phyloP scores from a whole-genome alignment of 805 yeast species.

The Yarrowia yakushimensis region DNA sequence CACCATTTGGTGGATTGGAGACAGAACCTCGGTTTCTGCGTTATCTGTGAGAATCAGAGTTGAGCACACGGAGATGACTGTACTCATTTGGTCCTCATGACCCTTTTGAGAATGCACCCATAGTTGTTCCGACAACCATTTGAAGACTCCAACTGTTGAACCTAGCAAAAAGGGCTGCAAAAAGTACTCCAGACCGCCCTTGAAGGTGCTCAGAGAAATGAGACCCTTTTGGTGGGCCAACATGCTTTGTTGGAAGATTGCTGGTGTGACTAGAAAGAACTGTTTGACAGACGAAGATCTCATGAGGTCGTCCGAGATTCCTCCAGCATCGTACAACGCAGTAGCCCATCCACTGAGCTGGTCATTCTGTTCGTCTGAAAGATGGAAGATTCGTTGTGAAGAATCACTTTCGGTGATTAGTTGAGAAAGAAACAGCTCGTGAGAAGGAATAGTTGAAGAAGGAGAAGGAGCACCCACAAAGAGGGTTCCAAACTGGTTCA shows the following conservation, averaged over 20 bases:
- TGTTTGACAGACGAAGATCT: conserved; percentile 63
- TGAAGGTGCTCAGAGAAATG: conserved; percentile 56
- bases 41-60: conserved; percentile 44
- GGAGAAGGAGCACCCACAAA: conserved; percentile 26
- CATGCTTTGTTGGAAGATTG: conserved; percentile 68
- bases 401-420: conserved; percentile 28
- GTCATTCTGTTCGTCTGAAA: conserved; percentile 33
- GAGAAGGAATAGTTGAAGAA: conserved; percentile 25
- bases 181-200: conserved; percentile 82
- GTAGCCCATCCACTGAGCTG: conserved; percentile 67
- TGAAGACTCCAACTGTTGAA: conserved; percentile 53
- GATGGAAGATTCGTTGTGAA: conserved; percentile 23
- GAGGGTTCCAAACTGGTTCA: conserved; percentile 1
- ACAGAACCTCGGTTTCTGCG: conserved; percentile 45
- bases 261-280: conserved; percentile 64
- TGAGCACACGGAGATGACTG: conserved; percentile 40
- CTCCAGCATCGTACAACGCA: conserved; percentile 76
- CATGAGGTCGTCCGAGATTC: conserved; percentile 80
- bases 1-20: conserved; percentile 44
- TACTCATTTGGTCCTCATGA: conserved; percentile 28
- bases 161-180: conserved; percentile 71
- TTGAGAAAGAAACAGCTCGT: conserved; percentile 20
- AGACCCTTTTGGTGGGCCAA: conserved; percentile 54
- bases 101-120: conserved; percentile 30
- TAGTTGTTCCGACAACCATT: conserved; percentile 47